A percentile compares a stretch with the other conserved stretches of the same genome.
These are phyloP conservation scores for Ogataea populi-albae DNA, from an alignment of 805 yeast genomes.

Conservation along the genomic window DNA sequence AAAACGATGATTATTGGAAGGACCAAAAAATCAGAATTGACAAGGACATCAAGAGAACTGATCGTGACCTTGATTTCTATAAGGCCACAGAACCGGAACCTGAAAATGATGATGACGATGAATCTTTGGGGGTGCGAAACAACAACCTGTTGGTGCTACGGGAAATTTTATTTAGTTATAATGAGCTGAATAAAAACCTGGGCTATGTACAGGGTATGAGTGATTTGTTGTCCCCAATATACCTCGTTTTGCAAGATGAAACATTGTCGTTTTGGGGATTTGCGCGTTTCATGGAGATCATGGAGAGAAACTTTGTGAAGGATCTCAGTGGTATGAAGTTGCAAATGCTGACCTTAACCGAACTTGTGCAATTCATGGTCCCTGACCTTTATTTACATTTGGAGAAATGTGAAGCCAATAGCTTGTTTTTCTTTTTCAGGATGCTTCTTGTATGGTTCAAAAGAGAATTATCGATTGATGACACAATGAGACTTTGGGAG, in stretches of 20 bases:
- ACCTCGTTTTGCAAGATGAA: slow-evolving; percentile 65
- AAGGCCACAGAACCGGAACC: slow-evolving; percentile 31
- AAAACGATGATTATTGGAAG: slow-evolving; percentile 67
- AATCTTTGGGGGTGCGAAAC: slow-evolving; percentile 64
- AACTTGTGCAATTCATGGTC: slow-evolving; percentile 83
- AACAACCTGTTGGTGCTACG: slow-evolving; percentile 70
- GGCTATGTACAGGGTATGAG: slow-evolving; percentile 99
- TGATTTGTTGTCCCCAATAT: slow-evolving; percentile 84
- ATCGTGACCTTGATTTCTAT: slow-evolving; percentile 70
- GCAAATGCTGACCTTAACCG: slow-evolving; percentile 81
- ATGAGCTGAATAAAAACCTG: slow-evolving; percentile 74
- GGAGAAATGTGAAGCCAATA: slow-evolving; percentile 82
- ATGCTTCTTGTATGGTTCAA: slow-evolving; percentile 96
- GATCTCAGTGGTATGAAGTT: slow-evolving; percentile 92
- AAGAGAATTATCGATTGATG: slow-evolving; percentile 80
- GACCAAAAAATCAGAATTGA: slow-evolving; percentile 90
- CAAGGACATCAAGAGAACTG: slow-evolving; percentile 91
- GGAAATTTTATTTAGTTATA: slow-evolving; percentile 80
- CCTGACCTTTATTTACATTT: slow-evolving; percentile 82
- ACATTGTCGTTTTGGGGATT: slow-evolving; percentile 86
- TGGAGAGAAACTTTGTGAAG: slow-evolving; percentile 90
- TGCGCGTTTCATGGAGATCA: slow-evolving; percentile 81
- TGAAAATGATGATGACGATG: slow-evolving; percentile 47
- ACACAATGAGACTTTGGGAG: slow-evolving; percentile 86
- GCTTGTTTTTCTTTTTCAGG: slow-evolving; percentile 89